A percentile compares a stretch with the other conserved stretches of the same genome.
phyloP scores from a whole-genome alignment of 352 stramenopile genomes.

The Phytophthora chlamydospora region DNA sequence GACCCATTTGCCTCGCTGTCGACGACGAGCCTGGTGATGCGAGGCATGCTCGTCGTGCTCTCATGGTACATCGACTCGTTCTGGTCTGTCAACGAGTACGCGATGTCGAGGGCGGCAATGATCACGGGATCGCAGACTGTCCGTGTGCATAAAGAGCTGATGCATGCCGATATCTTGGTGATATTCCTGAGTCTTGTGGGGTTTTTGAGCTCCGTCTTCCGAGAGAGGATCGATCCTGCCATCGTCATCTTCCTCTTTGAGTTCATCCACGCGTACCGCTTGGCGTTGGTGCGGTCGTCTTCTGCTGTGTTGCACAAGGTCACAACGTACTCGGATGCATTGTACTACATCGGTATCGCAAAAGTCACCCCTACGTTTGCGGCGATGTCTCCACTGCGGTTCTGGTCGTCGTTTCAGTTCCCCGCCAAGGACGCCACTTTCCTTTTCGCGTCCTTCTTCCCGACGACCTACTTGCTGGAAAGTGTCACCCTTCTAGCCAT shows the following conservation, averaged over 20 bases:
- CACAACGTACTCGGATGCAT: neutral
- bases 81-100: constrained; percentile 10
- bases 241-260: constrained; percentile 10
- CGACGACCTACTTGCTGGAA: constrained; percentile 3
- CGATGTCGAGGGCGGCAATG: neutral
- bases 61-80: constrained; percentile 35
- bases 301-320: neutral
- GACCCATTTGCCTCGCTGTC: constrained; percentile 40
- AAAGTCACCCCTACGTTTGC: neutral
- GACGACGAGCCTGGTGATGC: constrained; percentile 12
- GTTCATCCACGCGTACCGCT: neutral
- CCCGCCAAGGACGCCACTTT: constrained; percentile 1
- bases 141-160: constrained; percentile 4
- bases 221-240: constrained; percentile 18
- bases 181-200: constrained; percentile 16
- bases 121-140: constrained; percentile 8
- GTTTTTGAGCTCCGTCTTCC: constrained; percentile 15
- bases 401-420: constrained; percentile 11
- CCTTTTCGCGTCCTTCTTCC: constrained; percentile 1
- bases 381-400: constrained; percentile 12
- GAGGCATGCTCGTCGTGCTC: constrained; percentile 20
- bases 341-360: neutral
- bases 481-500: neutral
- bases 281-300: neutral
- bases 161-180: constrained; percentile 23